Evolutionary conservation across 106 monocot species (phyloP).

Genomic region (Apostasia ramifera): DNA sequence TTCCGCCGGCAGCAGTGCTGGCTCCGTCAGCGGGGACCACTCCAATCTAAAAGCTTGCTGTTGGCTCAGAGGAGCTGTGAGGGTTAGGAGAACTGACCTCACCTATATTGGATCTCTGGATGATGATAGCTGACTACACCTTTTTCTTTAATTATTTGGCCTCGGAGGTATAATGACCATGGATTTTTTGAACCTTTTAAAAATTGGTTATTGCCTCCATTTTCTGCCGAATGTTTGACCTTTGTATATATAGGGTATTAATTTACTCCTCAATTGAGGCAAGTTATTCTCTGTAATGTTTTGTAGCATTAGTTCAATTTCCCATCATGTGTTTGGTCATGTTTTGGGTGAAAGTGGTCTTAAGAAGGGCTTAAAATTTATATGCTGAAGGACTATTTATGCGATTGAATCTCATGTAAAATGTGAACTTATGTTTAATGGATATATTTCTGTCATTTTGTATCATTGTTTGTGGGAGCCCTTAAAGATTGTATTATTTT

Average conservation of each 20-base stretch:
- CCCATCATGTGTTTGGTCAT: not conserved
- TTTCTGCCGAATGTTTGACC: not conserved
- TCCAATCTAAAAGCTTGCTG: slow-evolving; percentile 81
- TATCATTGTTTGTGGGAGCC: too few relatives aligned
- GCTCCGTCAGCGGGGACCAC: slow-evolving; percentile 43
- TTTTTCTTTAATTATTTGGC: slow-evolving; percentile 26
- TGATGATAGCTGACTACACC: slow-evolving; percentile 71
- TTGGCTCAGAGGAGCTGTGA: slow-evolving; percentile 95
- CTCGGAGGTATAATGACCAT: not conserved
- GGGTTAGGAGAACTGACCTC: slow-evolving; percentile 86
- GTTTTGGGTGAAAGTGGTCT: not conserved
- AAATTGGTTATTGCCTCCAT: not conserved
- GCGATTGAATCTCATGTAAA: not conserved
- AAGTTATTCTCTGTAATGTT: not conserved
- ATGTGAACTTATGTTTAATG: not conserved
- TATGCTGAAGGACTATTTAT: not conserved
- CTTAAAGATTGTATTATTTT: too few relatives aligned
- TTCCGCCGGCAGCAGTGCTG: slow-evolving; percentile 21
- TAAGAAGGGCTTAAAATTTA: not conserved
- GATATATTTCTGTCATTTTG: too few relatives aligned
- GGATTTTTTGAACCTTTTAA: not conserved
- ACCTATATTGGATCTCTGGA: slow-evolving; percentile 80
- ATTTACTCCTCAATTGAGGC: not conserved
- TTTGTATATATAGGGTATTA: not conserved
- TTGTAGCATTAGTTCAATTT: not conserved